Evolutionary conservation across 2,329 filamentous ascomycete genomes (phyloP).

Genomic region (Elsinoe fawcettii): DNA sequence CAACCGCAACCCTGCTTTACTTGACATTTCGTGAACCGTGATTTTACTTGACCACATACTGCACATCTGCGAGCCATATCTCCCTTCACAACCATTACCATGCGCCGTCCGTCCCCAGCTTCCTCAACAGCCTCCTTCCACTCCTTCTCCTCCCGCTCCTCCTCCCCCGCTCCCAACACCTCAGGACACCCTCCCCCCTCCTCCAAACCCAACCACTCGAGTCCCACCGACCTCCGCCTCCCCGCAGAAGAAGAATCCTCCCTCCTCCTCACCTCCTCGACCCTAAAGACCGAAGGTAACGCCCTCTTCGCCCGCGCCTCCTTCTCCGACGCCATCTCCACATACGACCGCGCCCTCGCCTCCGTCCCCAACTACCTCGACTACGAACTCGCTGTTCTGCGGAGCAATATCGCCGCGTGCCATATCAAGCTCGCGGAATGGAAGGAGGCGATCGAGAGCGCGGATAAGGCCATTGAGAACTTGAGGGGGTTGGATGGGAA

Average conservation of each 20-base stretch:
- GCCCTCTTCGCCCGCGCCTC: slow-evolving; percentile 63
- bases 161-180: slow-evolving; percentile 3
- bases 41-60: not conserved
- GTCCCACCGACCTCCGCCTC: slow-evolving; percentile 24
- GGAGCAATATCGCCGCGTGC: slow-evolving; percentile 83
- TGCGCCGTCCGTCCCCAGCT: not conserved
- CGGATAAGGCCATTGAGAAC: slow-evolving; percentile 63
- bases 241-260: slow-evolving; percentile 40
- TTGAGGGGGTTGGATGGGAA: slow-evolving; percentile 55
- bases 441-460: slow-evolving; percentile 70
- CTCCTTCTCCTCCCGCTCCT: slow-evolving; percentile 13
- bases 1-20: not conserved
- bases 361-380: slow-evolving; percentile 77
- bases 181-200: not conserved
- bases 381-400: slow-evolving; percentile 79
- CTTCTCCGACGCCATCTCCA: slow-evolving; percentile 70
- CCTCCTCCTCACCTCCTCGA: slow-evolving; percentile 63
- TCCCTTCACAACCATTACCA: not conserved
- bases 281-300: slow-evolving; percentile 70
- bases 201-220: not conserved
- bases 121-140: slow-evolving; percentile 17
- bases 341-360: slow-evolving; percentile 72
- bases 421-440: slow-evolving; percentile 78
- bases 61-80: not conserved
- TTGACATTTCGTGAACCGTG: not conserved